Evolutionary conservation across 225 moss, liverwort and hornwort genomes (phyloP), one percentile per base, ranked within the genome.

Genomic region (Climacium dendroides): DNA sequence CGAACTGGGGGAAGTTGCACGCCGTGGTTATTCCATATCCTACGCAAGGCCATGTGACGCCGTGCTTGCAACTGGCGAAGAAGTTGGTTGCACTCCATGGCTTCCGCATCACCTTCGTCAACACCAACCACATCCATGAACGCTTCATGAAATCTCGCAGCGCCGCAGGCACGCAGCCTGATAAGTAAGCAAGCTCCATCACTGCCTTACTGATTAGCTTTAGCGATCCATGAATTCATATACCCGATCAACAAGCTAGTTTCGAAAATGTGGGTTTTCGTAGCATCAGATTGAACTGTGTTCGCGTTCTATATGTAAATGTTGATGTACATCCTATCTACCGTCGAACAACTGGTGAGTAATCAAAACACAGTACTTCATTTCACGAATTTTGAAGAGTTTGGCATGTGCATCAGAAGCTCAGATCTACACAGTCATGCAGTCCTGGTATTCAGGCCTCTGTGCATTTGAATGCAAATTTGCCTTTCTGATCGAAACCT

Each of bases 81-180:
- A 89, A 90, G 28, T 79, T 90, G 22, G 90, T 86, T 18, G 74
- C 47, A 29, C 17, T 52, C 19, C 75, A 87, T 50, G 89, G 85
- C 57, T 91, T 91, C 39, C 82, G 37, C n/a, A 55, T 78, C 78
- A 93, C 91, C 4, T 87, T 93, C 50, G 87, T 93, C 77, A 93
- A 88, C 74, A 93, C 91, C 64, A 52, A 4, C 16, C 77, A 91
- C 34, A 50, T 78, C 78, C 87, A 90, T 13, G 91, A 91, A 4
- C 84, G 81, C 28, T 54, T 93, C 35, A 85, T 89, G 85, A 39
- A 80, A 17, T 29, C 64, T 13, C 74, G 45, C 3, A 86, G 57
- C 4, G 88, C 87, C 30, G 32, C 66, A 16, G 39, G 32, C 23
- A 11, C n/a, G 50, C 58, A 86, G 15, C 5, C 53, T 34, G 72